These are phyloP conservation scores for Kuraishia cidri DNA, from an alignment of 805 yeast species.

Conservation along the genomic window DNA sequence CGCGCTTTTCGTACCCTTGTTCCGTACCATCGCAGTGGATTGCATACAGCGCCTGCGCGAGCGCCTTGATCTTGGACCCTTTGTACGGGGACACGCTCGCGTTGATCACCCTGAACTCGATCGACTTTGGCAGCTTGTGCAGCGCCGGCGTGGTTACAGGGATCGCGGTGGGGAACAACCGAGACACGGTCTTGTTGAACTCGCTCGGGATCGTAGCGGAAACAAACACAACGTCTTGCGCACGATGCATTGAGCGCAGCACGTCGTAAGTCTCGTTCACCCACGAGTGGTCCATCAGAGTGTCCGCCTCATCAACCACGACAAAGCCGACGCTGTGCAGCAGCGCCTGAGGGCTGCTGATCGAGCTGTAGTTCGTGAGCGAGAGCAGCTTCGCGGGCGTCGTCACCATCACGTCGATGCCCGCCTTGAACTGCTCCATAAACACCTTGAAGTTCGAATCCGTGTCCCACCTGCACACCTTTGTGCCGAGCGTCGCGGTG, in stretches of 20 bases:
- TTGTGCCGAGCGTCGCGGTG: slow-evolving; percentile 27
- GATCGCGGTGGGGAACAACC: slow-evolving; percentile 54
- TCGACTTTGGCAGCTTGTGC: slow-evolving; percentile 74
- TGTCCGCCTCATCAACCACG: slow-evolving; percentile 92
- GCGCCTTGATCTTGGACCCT: slow-evolving; percentile 75
- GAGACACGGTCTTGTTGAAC: slow-evolving; percentile 53
- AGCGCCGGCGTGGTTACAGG: slow-evolving; percentile 72
- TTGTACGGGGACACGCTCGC: slow-evolving; percentile 72
- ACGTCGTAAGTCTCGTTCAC: slow-evolving; percentile 51
- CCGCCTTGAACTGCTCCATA: slow-evolving; percentile 31
- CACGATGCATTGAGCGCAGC: slow-evolving; percentile 35
- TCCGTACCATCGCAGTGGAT: slow-evolving; percentile 81
- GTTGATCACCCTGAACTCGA: slow-evolving; percentile 69
- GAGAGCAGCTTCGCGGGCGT: slow-evolving; percentile 69
- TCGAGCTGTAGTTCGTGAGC: slow-evolving; percentile 19
- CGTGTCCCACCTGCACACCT: slow-evolving; percentile 53
- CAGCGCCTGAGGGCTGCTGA: slow-evolving; percentile 22
- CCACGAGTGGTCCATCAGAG: slow-evolving; percentile 79
- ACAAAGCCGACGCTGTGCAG: slow-evolving; percentile 43
- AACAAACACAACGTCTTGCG: slow-evolving; percentile 63
- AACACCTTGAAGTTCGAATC: slow-evolving; percentile 46
- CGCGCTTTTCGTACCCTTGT: slow-evolving; percentile 64
- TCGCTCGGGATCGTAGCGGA: slow-evolving; percentile 87
- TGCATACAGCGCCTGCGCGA: slow-evolving; percentile 84
- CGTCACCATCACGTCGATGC: slow-evolving; percentile 75